phyloP scores from a whole-genome alignment of 164 flowering plant genomes.

The Magnolia kwangsiensis region DNA sequence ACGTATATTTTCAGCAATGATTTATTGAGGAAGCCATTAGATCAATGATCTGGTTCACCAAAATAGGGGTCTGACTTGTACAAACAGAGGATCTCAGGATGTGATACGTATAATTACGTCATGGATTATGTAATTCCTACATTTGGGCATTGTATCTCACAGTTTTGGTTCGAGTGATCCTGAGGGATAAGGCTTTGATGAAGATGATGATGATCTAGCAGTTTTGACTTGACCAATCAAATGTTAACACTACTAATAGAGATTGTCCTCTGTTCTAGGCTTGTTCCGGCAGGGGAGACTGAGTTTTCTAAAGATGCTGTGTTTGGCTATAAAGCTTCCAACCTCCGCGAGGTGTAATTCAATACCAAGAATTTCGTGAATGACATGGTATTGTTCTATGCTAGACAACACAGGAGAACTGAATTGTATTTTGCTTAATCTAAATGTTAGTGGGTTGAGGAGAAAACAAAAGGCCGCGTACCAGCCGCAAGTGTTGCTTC shows the following conservation, averaged over 20 bases:
- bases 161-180: too few species aligned
- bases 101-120: not conserved
- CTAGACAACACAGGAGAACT: not conserved
- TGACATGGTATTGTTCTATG: not conserved
- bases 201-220: too few species aligned
- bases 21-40: too few species aligned
- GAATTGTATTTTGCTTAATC: conserved; percentile 8
- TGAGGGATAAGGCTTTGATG: too few species aligned
- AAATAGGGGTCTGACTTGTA: not conserved
- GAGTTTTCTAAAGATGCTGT: conserved; percentile 98
- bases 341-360: conserved; percentile 72
- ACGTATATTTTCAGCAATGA: not conserved
- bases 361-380: not conserved
- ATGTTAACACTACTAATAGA: conserved; percentile 7
- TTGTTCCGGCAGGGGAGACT: conserved; percentile 96
- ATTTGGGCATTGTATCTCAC: not conserved
- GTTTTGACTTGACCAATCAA: not conserved
- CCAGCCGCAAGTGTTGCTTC: conserved; percentile 70
- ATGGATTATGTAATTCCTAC: not conserved
- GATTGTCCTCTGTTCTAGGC: conserved; percentile 39
- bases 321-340: conserved; percentile 89
- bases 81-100: not conserved
- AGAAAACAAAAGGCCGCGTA: conserved; percentile 83
- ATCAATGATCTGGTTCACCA: too few species aligned
- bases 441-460: conserved; percentile 81